Percentiles rank a stretch among this genome's conserved stretches.
Evolutionary conservation across 768 basidiomycete genomes (phyloP).

Genomic region (Dentipellis sp.): DNA sequence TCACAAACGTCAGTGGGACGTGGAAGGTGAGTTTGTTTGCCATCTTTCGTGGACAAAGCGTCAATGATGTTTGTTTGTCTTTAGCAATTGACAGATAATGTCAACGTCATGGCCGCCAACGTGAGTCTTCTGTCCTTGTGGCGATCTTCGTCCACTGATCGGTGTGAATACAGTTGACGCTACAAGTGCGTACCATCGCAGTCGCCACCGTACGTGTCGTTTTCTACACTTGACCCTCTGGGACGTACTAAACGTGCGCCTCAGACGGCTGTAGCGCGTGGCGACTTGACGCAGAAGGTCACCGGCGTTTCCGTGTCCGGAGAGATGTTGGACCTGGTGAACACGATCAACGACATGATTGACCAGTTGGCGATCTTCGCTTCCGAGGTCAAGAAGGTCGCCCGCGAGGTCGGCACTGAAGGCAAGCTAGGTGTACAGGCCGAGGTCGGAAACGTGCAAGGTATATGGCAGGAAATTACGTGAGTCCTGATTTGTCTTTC

Average conservation of each 20-base stretch:
- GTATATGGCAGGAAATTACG: slow-evolving; percentile 99
- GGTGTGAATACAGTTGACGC: slow-evolving; percentile 50
- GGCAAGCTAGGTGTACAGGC: slow-evolving; percentile 98
- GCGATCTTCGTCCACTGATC: not conserved
- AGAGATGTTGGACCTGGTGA: slow-evolving; percentile 92
- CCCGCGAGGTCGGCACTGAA: slow-evolving; percentile 94
- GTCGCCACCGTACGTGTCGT: slow-evolving; percentile 69
- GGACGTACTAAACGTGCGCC: too few species aligned
- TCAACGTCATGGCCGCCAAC: slow-evolving; percentile 93
- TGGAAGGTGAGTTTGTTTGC: slow-evolving; percentile 56
- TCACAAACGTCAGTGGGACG: slow-evolving; percentile 90
- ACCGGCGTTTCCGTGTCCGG: slow-evolving; percentile 87
- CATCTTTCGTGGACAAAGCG: not conserved
- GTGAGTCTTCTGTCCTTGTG: slow-evolving; percentile 31
- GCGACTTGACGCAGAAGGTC: slow-evolving; percentile 91
- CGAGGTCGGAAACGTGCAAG: slow-evolving; percentile 93
- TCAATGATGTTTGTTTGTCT: slow-evolving; percentile 5
- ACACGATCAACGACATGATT: slow-evolving; percentile 93
- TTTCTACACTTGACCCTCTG: too few species aligned
- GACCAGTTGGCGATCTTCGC: slow-evolving; percentile 63
- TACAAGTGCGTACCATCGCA: slow-evolving; percentile 91
- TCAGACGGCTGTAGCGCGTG: slow-evolving; percentile 84
- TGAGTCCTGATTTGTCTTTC: slow-evolving; percentile 29
- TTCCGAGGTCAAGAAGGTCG: slow-evolving; percentile 87
- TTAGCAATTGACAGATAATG: slow-evolving; percentile 85